Conservation (phyloP, 2,329 filamentous ascomycete species). For the Triangularia verruculosa region DNA sequence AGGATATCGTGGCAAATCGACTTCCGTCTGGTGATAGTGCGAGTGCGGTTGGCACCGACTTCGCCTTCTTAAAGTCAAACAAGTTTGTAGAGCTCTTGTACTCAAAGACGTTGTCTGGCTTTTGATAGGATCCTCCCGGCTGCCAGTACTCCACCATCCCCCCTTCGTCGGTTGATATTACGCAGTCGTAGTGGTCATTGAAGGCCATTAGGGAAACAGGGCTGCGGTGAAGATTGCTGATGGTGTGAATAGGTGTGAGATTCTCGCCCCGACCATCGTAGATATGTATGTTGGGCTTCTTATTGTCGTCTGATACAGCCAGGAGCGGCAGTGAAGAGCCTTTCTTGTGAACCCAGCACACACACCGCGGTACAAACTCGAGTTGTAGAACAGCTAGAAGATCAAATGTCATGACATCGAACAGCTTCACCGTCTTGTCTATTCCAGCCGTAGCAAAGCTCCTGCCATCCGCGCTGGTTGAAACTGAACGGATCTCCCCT, state of each 20-base stretch:
- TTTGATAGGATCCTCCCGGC: constrained; percentile 76
- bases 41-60: constrained; percentile 76
- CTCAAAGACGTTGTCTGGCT: constrained; percentile 86
- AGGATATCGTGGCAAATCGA: constrained; percentile 83
- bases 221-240: constrained; percentile 76
- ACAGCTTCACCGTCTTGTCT: constrained; percentile 78
- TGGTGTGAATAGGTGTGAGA: constrained; percentile 69
- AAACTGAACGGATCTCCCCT: constrained; percentile 79
- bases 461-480: constrained; percentile 82
- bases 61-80: constrained; percentile 96
- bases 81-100: constrained; percentile 92
- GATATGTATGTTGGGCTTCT: constrained; percentile 69
- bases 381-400: constrained; percentile 79
- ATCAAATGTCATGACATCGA: constrained; percentile 83
- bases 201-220: constrained; percentile 83
- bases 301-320: constrained; percentile 70
- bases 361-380: constrained; percentile 68
- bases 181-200: constrained; percentile 85
- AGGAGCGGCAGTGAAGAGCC: constrained; percentile 85
- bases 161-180: constrained; percentile 80
- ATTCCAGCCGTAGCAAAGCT: constrained; percentile 87
- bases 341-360: constrained; percentile 89
- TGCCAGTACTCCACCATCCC: constrained; percentile 98
- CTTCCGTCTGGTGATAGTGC: constrained; percentile 82
- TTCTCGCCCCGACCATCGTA: constrained; percentile 89